Percentiles rank a stretch among this genome's conserved stretches.
phyloP scores from a whole-genome alignment of 345 rosid genomes.

The Aquilaria yunnanensis region DNA sequence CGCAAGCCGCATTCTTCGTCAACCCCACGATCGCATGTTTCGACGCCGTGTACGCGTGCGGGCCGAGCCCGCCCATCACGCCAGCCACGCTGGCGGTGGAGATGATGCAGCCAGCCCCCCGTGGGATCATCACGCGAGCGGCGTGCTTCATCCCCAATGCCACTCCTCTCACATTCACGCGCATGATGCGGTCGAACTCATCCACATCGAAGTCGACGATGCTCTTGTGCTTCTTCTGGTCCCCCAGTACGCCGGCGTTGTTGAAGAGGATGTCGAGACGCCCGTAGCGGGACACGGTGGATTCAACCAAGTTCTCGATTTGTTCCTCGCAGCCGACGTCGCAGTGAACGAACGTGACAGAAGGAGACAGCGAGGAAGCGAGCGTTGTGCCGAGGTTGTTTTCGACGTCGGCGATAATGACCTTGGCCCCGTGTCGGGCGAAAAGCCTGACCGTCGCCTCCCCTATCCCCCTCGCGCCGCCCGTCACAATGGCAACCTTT shows the following conservation, averaged over 20 bases:
- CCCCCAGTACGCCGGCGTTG: constrained; percentile 78
- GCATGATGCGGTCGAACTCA: constrained; percentile 65
- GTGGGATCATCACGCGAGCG: constrained; percentile 62
- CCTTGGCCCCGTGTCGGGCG: constrained; percentile 68
- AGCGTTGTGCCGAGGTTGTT: constrained; percentile 37
- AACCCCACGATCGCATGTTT: constrained; percentile 83
- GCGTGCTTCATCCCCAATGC: constrained; percentile 84
- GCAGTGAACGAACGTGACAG: constrained; percentile 53
- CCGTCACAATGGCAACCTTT: constrained; percentile 68
- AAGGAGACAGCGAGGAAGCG: constrained; percentile 37
- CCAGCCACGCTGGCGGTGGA: constrained; percentile 82
- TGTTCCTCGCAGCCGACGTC: constrained; percentile 63
- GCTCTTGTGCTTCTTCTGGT: constrained; percentile 59
- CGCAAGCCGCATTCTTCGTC: constrained; percentile 75
- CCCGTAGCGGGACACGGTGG: constrained; percentile 47
- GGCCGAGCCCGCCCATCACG: constrained; percentile 80
- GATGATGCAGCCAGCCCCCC: constrained; percentile 53
- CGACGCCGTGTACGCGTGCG: constrained; percentile 84
- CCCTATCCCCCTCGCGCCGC: constrained; percentile 82
- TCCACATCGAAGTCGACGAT: constrained; percentile 53
- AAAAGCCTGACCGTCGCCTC: constrained; percentile 65
- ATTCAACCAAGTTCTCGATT: constrained; percentile 44
- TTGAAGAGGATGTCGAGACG: constrained; percentile 61
- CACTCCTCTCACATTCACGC: constrained; percentile 58
- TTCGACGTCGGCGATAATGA: constrained; percentile 70